Conservation (phyloP, 805 yeast species). For the Maudiozyma pseudohumilis region DNA sequence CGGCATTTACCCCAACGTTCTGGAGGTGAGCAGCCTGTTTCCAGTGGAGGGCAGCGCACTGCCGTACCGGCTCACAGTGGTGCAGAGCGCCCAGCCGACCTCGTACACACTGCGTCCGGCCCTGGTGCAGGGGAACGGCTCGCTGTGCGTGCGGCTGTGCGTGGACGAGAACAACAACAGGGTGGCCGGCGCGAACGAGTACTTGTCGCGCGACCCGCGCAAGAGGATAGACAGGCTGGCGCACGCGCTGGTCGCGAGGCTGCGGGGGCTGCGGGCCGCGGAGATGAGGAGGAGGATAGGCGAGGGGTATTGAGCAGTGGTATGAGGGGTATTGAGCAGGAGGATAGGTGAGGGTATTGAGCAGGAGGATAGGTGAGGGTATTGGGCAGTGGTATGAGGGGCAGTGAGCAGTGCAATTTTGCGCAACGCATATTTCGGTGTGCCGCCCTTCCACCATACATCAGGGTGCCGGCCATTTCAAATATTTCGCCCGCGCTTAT, state of each 20-base stretch:
- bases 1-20: constrained; percentile 13
- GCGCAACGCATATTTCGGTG: no score
- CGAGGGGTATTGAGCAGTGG: no score
- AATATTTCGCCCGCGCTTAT: no score
- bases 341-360: no score
- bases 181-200: constrained; percentile 2
- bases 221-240: constrained; percentile 18
- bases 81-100: constrained; percentile 13
- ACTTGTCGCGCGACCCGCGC: constrained; percentile 8
- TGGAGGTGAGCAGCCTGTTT: constrained; percentile 16
- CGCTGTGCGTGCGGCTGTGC: constrained; percentile 15
- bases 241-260: constrained; percentile 11
- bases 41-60: constrained; percentile 8
- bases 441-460: no score
- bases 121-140: constrained; percentile 7
- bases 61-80: constrained; percentile 15
- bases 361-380: no score
- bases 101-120: constrained; percentile 11
- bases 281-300: constrained; percentile 26
- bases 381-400: no score
- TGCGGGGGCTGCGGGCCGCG: constrained; percentile 14
- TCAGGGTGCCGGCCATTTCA: no score
- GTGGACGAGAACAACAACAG: constrained; percentile 9
- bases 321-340: no score
- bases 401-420: no score